These are phyloP conservation scores for Geotrichum fermentans DNA, from an alignment of 1,139 yeast genomes.

Conservation along the genomic window DNA sequence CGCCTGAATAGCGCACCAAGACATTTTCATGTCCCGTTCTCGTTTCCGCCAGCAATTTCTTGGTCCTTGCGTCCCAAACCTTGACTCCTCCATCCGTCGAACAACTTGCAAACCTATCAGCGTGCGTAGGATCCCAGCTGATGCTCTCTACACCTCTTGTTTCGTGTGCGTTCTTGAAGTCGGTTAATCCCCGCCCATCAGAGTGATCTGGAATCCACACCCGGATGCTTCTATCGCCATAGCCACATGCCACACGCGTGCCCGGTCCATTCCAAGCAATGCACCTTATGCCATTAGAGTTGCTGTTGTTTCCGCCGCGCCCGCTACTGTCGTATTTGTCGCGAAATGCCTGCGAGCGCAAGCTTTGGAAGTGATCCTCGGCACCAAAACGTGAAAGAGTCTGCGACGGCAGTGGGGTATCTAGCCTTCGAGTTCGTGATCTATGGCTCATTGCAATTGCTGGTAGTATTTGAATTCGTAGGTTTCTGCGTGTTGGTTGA, in stretches of 20 bases:
- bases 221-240: conserved; percentile 29
- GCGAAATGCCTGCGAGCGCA: conserved; percentile 11
- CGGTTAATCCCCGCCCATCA: conserved; percentile 26
- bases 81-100: conserved; percentile 51
- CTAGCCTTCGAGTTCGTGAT: background rate
- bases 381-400: conserved; percentile 14
- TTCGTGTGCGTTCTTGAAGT: conserved; percentile 22
- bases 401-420: conserved; percentile 7
- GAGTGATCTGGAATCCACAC: conserved; percentile 32
- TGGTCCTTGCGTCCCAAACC: conserved; percentile 52
- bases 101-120: conserved; percentile 53
- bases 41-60: conserved; percentile 40
- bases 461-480: too few species aligned
- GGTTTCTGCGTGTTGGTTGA: too few species aligned
- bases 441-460: conserved; percentile 1
- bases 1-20: conserved; percentile 46
- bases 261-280: conserved; percentile 32
- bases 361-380: conserved; percentile 11
- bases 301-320: conserved; percentile 1
- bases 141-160: conserved; percentile 42
- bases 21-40: conserved; percentile 36
- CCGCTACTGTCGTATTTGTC: conserved; percentile 3
- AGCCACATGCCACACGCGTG: conserved; percentile 28
- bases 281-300: conserved; percentile 11
- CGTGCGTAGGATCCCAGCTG: conserved; percentile 58